phyloP scores from a whole-genome alignment of 768 basidiomycete species.

The Tricholoma furcatifolium region DNA sequence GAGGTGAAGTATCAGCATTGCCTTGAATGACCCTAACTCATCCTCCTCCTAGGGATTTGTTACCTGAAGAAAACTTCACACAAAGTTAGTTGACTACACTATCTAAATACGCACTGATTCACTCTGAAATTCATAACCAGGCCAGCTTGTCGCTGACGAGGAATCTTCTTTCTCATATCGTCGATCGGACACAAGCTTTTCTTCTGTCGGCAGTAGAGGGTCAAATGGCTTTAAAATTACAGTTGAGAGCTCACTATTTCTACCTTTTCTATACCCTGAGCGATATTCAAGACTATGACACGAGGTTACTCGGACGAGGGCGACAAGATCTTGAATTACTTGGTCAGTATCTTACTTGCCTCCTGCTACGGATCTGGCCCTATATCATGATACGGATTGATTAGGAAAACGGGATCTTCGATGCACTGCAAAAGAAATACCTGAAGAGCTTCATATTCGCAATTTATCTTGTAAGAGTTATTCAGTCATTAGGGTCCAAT shows the following conservation, averaged over 20 bases:
- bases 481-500: neutral
- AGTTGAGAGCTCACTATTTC: conserved; percentile 24
- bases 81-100: conserved; percentile 46
- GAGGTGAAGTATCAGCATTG: conserved; percentile 38
- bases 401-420: conserved; percentile 85
- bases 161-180: conserved; percentile 32
- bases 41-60: conserved; percentile 50
- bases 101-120: neutral
- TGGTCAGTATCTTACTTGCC: conserved; percentile 51
- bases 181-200: conserved; percentile 33
- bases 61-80: conserved; percentile 79
- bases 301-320: conserved; percentile 82
- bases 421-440: conserved; percentile 83
- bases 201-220: conserved; percentile 40
- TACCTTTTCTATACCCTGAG: conserved; percentile 3
- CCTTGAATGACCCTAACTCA: neutral
- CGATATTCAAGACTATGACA: conserved; percentile 48
- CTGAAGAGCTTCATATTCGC: conserved; percentile 84
- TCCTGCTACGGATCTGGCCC: conserved; percentile 8
- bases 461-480: conserved; percentile 66
- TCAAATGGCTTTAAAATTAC: conserved; percentile 73
- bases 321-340: conserved; percentile 76
- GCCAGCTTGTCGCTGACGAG: conserved; percentile 53
- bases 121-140: conserved; percentile 27
- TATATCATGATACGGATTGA: neutral